Base-by-base conservation (phyloP, 1,284 basidiomycete genomes). In the Marasmius oreades region DNA sequence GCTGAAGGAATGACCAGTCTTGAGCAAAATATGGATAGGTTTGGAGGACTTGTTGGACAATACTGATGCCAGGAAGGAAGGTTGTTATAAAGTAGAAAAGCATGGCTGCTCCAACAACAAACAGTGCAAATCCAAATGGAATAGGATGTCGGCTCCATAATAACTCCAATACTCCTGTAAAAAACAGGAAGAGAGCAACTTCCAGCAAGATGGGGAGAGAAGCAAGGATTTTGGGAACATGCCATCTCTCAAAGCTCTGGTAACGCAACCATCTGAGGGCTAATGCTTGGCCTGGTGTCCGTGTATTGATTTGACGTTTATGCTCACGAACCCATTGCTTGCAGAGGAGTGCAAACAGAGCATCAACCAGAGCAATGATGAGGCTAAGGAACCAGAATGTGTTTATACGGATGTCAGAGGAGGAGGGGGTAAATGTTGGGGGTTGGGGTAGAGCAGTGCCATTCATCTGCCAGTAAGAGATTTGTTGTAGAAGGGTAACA, bases 301-400 rank as follows among this genome's bases (percentile, higher is more conserved):
- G 12, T 5, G 51, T 52, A 20, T 28, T 22, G 4, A 26, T 44
- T 11, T 53, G 51, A 11, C 56, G 56, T 16, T 34, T 28, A 48
- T 51, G 44, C 36, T 52, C 59, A 1, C 58, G 50, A 18, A 59
- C 5, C 58, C 58, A 59, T 36, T 59, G 58, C 42, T 59, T 59
- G 45, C 54, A 53, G 3, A 59, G 43, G 3, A 59, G 43, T 8
- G 54, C 50, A n/a, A 56, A 22, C 7, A 56, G 37, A 14, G 51
- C 58, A 1, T 55, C 28, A 23, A 51, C 39, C 3, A 59, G 42
- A 3, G 43, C 23, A 16, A 59, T 26, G 10, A 36, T 39, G 4
- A 59, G 51, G 20, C 58, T 59, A 43, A 59, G 58, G 31, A 59
- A 56, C 55, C 58, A 56, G 11, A 59, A 51, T 18, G 52, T 48